Conservation (phyloP, 352 stramenopile species). For the Phytopythium boreale region DNA sequence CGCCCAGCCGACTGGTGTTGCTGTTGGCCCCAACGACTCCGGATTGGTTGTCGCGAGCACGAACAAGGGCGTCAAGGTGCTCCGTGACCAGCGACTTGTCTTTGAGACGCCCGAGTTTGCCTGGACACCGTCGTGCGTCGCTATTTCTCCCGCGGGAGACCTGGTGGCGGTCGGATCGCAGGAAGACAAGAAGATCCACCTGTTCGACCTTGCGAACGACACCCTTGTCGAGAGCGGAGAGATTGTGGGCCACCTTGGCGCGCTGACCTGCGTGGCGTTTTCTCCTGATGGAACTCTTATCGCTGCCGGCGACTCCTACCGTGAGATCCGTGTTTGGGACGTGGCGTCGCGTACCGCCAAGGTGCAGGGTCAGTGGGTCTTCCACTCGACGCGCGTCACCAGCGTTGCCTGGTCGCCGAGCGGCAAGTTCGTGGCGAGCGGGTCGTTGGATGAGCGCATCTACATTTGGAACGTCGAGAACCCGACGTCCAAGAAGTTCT, state of each 20-base stretch:
- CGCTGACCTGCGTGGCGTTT: constrained; percentile 78
- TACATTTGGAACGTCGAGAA: constrained; percentile 94
- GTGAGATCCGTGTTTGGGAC: constrained; percentile 90
- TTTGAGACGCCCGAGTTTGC: constrained; percentile 76
- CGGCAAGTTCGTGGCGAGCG: constrained; percentile 89
- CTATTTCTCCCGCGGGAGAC: constrained; percentile 66
- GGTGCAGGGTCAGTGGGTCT: constrained; percentile 94
- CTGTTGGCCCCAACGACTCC: constrained; percentile 40
- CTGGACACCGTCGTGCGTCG: constrained; percentile 76
- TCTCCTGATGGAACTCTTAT: constrained; percentile 82
- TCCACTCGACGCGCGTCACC: constrained; percentile 94
- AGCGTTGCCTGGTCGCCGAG: constrained; percentile 92
- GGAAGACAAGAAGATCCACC: constrained; percentile 86
- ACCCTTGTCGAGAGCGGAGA: constrained; percentile 60
- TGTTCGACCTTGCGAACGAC: constrained; percentile 76
- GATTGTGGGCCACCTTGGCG: constrained; percentile 70
- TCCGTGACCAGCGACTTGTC: constrained; percentile 63
- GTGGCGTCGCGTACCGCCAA: constrained; percentile 76
- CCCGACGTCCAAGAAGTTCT: constrained; percentile 56
- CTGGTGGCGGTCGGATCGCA: constrained; percentile 75
- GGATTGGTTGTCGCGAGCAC: constrained; percentile 62
- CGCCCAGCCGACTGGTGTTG: constrained; percentile 69
- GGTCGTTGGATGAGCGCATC: constrained; percentile 94
- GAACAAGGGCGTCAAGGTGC: constrained; percentile 83
- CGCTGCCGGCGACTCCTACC: constrained; percentile 84